Evolutionary conservation across 2,329 filamentous ascomycete species (phyloP), one percentile per base, ranked within the genome.

Genomic region (Pseudogymnoascus sp.): DNA sequence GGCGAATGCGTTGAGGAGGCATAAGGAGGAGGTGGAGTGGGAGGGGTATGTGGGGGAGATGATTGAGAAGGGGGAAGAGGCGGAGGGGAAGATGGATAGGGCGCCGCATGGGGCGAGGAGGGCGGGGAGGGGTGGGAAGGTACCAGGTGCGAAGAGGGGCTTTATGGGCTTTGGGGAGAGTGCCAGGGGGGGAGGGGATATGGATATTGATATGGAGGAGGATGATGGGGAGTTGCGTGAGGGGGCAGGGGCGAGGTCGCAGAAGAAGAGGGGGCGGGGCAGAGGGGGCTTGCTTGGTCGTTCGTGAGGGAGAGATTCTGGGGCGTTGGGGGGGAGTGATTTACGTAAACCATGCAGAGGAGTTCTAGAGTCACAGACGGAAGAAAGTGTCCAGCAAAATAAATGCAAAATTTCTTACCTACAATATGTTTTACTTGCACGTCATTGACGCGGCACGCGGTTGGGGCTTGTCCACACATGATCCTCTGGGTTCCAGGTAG

Each of bases 181-280:
- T 21, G 69, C 68, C 66, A 64, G 66, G 59, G 64, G 63, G 55
- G 66, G 64, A 15, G 68, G 69, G 48, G 79, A 81, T 45, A 83
- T 84, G 78, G 83, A 85, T 59, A 68, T 85, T 29, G 83, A 86
- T 64, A 74, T 76, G 33, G 74, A 76, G 42, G 79, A 81, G 9
- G 78, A 78, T 4, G 76, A 79, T 69, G 83, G 85, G 60, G 75
- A 77, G 55, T 77, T 80, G 12, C 77, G 77, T 3, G 74, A 79
- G 63, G 80, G 77, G 75, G 82, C 80, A 71, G 75, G 80, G 42
- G 74, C 77, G 1, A 81, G 77, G 65, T 79, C 81, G 64, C 76
- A 81, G 62, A 86, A 84, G 75, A 75, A 85, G 64, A 84, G 75
- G 67, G 60, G 69, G 1, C 67, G 70, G 63, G 58, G 42, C 7